Evolutionary conservation across 2,329 filamentous ascomycete genomes (phyloP).

Genomic region (Endothia cerciana): DNA sequence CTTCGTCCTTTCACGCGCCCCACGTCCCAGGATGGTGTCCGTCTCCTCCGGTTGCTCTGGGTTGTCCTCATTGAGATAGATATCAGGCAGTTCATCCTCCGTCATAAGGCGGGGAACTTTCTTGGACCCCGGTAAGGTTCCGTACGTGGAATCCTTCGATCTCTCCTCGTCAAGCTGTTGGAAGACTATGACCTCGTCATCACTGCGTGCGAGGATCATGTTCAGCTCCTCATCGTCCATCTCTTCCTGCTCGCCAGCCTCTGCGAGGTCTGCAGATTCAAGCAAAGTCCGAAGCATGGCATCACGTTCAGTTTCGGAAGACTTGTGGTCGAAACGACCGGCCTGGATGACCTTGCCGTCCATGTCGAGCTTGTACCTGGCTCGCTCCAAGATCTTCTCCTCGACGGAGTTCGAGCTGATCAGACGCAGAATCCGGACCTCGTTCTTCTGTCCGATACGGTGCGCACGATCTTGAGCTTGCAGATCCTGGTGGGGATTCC

Average conservation of each 20-base stretch:
- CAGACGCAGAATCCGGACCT: conserved; percentile 92
- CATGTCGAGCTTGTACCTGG: conserved; percentile 98
- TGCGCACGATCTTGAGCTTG: conserved; percentile 99
- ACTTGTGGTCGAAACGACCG: conserved; percentile 99
- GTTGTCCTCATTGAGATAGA: conserved; percentile 87
- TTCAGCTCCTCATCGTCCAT: conserved; percentile 99
- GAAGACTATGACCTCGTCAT: conserved; percentile 78
- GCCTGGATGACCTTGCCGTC: conserved; percentile 99
- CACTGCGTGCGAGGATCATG: conserved; percentile 86
- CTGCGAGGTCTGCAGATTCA: conserved; percentile 76
- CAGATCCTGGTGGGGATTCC: conserved; percentile 99
- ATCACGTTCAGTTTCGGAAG: conserved; percentile 96
- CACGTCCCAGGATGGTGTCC: conserved; percentile 77
- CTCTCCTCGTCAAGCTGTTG: conserved; percentile 83
- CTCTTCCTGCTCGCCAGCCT: conserved; percentile 80
- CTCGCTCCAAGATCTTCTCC: conserved; percentile 96
- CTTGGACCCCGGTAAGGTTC: conserved; percentile 65
- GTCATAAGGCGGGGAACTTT: conserved; percentile 78
- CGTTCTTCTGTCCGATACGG: conserved; percentile 99
- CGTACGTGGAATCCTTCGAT: conserved; percentile 68
- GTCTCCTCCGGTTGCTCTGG: conserved; percentile 76
- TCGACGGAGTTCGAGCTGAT: conserved; percentile 98
- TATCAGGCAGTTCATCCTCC: conserved; percentile 88
- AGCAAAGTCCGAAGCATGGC: conserved; percentile 93
- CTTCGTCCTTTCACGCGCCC: conserved; percentile 90